Conservation (phyloP, 805 yeast genomes). For the Yamadazyma endophytica region DNA sequence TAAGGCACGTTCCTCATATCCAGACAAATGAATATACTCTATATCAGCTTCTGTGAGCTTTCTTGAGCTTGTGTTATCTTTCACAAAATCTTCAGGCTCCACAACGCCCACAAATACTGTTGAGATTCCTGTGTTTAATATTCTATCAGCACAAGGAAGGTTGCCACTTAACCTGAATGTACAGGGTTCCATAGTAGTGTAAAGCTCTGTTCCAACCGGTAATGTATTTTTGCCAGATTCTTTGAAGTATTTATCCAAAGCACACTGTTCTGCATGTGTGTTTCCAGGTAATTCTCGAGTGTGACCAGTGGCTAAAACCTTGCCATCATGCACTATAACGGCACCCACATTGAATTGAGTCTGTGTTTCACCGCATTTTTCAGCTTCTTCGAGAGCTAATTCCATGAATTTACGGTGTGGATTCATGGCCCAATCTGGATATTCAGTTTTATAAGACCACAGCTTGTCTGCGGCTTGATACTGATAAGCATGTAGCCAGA, state of each 20-base stretch:
- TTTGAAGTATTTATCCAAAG: conserved; percentile 66
- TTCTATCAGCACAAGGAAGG: conserved; percentile 79
- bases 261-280: conserved; percentile 97
- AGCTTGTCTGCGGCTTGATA: conserved; percentile 56
- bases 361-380: conserved; percentile 72
- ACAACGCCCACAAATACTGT: conserved; percentile 87
- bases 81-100: conserved; percentile 89
- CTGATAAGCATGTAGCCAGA: conserved; percentile 88
- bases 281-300: conserved; percentile 91
- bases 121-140: conserved; percentile 52
- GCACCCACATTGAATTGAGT: conserved; percentile 97
- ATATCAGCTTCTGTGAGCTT: conserved; percentile 56
- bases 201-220: conserved; percentile 76
- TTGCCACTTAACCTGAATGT: conserved; percentile 86
- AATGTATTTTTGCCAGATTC: conserved; percentile 35
- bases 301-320: conserved; percentile 74
- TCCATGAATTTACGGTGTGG: conserved; percentile 63
- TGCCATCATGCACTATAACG: conserved; percentile 57
- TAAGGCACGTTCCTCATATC: conserved; percentile 69
- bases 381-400: conserved; percentile 72
- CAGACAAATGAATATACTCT: conserved; percentile 76
- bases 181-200: conserved; percentile 98
- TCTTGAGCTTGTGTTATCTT: conserved; percentile 60
- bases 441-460: conserved; percentile 74
- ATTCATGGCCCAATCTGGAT: conserved; percentile 79